phyloP scores from a whole-genome alignment of 2,329 filamentous ascomycete species.

The Sarocladium strictum region DNA sequence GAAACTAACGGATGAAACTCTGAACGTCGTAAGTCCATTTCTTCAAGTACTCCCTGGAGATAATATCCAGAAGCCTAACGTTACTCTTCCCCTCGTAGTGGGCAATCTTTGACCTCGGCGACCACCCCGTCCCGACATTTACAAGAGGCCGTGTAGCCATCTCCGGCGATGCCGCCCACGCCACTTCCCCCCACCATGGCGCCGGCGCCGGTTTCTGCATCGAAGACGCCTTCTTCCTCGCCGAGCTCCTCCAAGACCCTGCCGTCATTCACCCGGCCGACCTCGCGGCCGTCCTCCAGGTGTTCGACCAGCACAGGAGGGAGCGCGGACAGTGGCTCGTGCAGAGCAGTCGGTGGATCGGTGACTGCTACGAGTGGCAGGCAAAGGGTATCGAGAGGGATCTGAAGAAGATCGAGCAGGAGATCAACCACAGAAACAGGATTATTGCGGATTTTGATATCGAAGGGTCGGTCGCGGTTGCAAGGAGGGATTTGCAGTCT shows the following conservation, averaged over 20 bases:
- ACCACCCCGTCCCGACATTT: conserved; percentile 36
- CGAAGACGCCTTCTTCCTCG: conserved; percentile 41
- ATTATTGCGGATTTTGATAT: conserved; percentile 7
- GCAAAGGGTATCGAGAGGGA: not conserved
- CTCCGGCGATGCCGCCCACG: conserved; percentile 58
- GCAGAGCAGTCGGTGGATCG: conserved; percentile 39
- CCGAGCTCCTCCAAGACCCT: conserved; percentile 39
- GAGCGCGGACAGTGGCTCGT: conserved; percentile 44
- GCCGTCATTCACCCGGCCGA: conserved; percentile 24
- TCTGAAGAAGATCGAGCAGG: not conserved
- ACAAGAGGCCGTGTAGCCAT: conserved; percentile 39
- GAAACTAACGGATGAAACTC: conserved; percentile 21
- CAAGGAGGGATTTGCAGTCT: not conserved
- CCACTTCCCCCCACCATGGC: conserved; percentile 54
- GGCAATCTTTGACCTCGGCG: conserved; percentile 39
- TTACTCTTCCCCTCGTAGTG: conserved; percentile 24
- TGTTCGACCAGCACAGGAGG: conserved; percentile 43
- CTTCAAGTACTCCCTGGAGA: not conserved
- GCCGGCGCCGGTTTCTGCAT: conserved; percentile 54
- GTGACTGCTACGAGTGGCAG: conserved; percentile 36
- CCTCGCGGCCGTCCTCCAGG: conserved; percentile 39
- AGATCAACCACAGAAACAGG: not conserved
- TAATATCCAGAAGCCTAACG: not conserved
- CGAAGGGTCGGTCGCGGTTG: not conserved
- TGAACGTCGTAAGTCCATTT: conserved; percentile 20